A percentile compares a stretch with the other conserved stretches of the same genome.
These are phyloP conservation scores for Candida stauntonica DNA, from an alignment of 805 yeast species.

Conservation along the genomic window DNA sequence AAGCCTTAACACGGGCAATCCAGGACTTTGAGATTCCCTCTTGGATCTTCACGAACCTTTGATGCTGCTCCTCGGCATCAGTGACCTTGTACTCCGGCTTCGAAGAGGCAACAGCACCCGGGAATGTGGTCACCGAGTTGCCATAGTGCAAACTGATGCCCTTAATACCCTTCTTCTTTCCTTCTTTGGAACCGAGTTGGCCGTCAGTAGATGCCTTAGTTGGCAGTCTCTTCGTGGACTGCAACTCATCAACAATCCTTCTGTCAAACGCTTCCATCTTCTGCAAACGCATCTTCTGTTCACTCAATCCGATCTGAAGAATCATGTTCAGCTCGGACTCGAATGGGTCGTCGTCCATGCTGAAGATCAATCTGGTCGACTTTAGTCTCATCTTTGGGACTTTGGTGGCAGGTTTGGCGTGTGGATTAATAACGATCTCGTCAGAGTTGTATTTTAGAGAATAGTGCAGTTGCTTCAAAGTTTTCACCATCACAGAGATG, in stretches of 20 bases:
- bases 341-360: slow-evolving; percentile 86
- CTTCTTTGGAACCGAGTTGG: slow-evolving; percentile 2
- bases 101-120: slow-evolving; percentile 1
- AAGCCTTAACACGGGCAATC: slow-evolving; percentile 58
- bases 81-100: neutral
- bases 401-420: slow-evolving; percentile 35
- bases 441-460: slow-evolving; percentile 42
- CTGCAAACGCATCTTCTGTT: slow-evolving; percentile 56
- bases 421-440: slow-evolving; percentile 36
- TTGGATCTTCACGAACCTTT: slow-evolving; percentile 26
- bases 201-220: slow-evolving; percentile 11
- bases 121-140: slow-evolving; percentile 5
- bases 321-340: slow-evolving; percentile 68
- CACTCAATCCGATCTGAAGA: slow-evolving; percentile 60
- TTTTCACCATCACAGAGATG: slow-evolving; percentile 60
- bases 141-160: slow-evolving; percentile 6
- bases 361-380: slow-evolving; percentile 52
- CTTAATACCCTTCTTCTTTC: slow-evolving; percentile 6
- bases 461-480: slow-evolving; percentile 53
- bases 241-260: slow-evolving; percentile 21
- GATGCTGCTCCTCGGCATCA: slow-evolving; percentile 1
- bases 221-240: slow-evolving; percentile 8
- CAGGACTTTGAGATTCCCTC: slow-evolving; percentile 58
- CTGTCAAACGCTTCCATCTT: slow-evolving; percentile 42
- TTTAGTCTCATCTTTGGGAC: slow-evolving; percentile 57